phyloP scores from a whole-genome alignment of 345 rosid species.

The Salix viminalis region DNA sequence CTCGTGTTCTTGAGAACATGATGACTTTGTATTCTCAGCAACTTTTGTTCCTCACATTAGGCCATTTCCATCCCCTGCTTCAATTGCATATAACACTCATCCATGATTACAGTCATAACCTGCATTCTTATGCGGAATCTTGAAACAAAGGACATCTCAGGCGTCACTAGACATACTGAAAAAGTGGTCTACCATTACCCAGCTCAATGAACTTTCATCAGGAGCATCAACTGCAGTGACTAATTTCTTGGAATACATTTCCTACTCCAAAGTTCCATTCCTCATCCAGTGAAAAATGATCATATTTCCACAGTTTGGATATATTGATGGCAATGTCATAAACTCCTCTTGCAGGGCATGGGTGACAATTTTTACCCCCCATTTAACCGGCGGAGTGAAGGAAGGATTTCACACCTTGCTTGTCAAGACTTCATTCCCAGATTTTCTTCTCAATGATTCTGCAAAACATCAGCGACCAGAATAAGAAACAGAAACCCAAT shows the following conservation, averaged over 20 bases:
- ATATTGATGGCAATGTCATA: not conserved
- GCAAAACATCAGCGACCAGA: slow-evolving; percentile 1
- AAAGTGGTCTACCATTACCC: not conserved
- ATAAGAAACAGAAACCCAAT: not conserved
- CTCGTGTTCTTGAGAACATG: too few relatives aligned
- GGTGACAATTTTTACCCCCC: not conserved
- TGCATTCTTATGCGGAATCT: not conserved
- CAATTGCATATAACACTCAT: not conserved
- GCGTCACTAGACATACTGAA: not conserved
- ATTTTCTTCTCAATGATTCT: slow-evolving; percentile 36
- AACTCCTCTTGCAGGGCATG: not conserved
- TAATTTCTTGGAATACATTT: not conserved
- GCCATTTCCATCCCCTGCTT: not conserved
- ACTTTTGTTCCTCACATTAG: not conserved
- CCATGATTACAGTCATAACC: not conserved
- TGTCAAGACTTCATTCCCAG: slow-evolving; percentile 15
- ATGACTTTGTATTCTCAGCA: not conserved
- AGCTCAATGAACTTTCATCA: not conserved
- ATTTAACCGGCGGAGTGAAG: not conserved
- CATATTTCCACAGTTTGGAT: not conserved
- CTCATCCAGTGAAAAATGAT: not conserved
- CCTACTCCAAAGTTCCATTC: not conserved
- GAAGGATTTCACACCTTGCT: not conserved
- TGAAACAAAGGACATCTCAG: not conserved
- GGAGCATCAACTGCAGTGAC: not conserved